phyloP scores from a whole-genome alignment of 805 yeast species.

The Kodamaea laetipori region DNA sequence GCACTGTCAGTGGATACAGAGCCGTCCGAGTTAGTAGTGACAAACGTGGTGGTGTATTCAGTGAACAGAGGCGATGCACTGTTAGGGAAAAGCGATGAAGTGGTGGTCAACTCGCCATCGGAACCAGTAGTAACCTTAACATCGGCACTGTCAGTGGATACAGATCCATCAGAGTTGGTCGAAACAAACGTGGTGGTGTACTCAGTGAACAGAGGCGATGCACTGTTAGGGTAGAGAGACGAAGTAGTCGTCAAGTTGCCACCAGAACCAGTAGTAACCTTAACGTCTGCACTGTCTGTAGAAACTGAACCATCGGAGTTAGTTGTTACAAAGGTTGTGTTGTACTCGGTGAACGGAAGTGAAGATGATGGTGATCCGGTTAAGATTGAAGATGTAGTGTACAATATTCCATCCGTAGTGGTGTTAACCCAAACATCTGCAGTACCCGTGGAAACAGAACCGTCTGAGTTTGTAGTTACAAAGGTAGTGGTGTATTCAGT shows the following conservation, averaged over 20 bases:
- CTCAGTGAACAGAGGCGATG: slow-evolving; percentile 8
- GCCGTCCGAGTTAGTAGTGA: slow-evolving; percentile 10
- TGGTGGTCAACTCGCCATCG: slow-evolving; percentile 16
- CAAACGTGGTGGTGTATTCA: slow-evolving; percentile 12
- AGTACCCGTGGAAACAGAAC: slow-evolving; percentile 13
- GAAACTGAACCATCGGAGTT: slow-evolving; percentile 4
- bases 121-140: slow-evolving; percentile 21
- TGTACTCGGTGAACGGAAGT: slow-evolving; percentile 5
- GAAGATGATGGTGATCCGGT: neutral
- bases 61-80: slow-evolving; percentile 4
- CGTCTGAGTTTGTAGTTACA: slow-evolving; percentile 9
- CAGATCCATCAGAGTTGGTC: slow-evolving; percentile 18
- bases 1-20: slow-evolving; percentile 15
- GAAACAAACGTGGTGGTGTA: slow-evolving; percentile 22
- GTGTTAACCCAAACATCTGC: slow-evolving; percentile 22
- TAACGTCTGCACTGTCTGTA: slow-evolving; percentile 5
- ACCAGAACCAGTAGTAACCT: slow-evolving; percentile 19
- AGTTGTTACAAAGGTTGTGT: slow-evolving; percentile 5
- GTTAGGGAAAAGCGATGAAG: slow-evolving; percentile 13
- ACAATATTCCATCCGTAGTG: slow-evolving; percentile 18
- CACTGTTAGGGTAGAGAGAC: slow-evolving; percentile 5
- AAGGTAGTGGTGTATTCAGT: slow-evolving; percentile 13
- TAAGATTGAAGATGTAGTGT: slow-evolving; percentile 18
- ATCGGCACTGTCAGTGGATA: slow-evolving; percentile 21
- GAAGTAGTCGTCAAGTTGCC: slow-evolving; percentile 19